These are phyloP conservation scores for Microcyclosporella mali DNA, from an alignment of 2,329 filamentous ascomycete species.

Conservation along the genomic window DNA sequence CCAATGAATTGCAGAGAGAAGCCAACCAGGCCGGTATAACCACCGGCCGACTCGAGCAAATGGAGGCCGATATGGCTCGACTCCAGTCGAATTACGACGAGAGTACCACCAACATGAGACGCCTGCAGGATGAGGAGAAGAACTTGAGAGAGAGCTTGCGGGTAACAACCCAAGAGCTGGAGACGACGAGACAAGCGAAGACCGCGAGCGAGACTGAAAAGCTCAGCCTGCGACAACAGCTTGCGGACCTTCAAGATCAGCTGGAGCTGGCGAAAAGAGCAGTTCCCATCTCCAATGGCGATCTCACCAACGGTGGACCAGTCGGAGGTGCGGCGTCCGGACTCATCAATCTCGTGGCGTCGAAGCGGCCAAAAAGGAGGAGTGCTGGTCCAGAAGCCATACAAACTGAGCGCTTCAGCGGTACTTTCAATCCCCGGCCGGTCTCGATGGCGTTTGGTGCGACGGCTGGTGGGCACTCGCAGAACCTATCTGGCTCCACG, in stretches of 20 bases:
- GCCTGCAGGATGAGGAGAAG: conserved; percentile 90
- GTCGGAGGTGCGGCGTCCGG: conserved; percentile 55
- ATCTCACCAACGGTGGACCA: conserved; percentile 57
- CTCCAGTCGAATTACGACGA: conserved; percentile 85
- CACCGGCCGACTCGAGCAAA: conserved; percentile 77
- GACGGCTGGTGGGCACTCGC: conserved; percentile 56
- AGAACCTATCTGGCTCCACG: conserved; percentile 66
- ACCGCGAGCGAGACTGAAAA: conserved; percentile 79
- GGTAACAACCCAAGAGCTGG: conserved; percentile 71
- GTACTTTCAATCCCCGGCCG: conserved; percentile 85
- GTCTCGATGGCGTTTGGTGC: conserved; percentile 86
- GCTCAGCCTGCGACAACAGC: conserved; percentile 74
- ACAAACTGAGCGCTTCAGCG: conserved; percentile 83
- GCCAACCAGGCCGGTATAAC: conserved; percentile 97
- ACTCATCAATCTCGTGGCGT: conserved; percentile 92
- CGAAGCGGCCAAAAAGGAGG: conserved; percentile 92
- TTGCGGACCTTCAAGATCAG: conserved; percentile 85
- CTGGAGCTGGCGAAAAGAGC: conserved; percentile 78
- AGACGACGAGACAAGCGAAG: conserved; percentile 68
- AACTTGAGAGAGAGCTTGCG: conserved; percentile 76
- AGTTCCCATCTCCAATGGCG: conserved; percentile 60
- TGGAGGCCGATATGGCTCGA: conserved; percentile 95
- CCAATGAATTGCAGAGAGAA: conserved; percentile 91
- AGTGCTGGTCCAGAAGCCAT: conserved; percentile 83
- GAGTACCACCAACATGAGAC: conserved; percentile 81